A percentile compares a stretch with the other conserved stretches of the same genome.
Conservation (phyloP, 2,329 filamentous ascomycete genomes). For the Aspergillus niger region DNA sequence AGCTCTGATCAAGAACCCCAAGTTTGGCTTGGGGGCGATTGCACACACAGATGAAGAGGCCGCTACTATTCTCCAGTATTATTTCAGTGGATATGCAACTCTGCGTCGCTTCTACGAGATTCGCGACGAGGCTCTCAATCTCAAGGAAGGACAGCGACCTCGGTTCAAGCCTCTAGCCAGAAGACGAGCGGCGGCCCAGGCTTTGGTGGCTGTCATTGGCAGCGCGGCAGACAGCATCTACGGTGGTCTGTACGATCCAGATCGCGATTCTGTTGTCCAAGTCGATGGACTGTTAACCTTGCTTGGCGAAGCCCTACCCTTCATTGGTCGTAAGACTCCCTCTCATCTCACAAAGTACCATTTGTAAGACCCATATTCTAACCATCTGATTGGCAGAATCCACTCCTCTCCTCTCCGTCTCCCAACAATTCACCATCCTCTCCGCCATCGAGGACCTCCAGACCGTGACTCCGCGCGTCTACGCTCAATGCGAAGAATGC, state of each 20-base stretch:
- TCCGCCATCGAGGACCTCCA: conserved; percentile 79
- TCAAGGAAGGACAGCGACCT: conserved; percentile 42
- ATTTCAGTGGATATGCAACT: conserved; percentile 89
- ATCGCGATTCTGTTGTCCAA: conserved; percentile 78
- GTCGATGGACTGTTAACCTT: conserved; percentile 84
- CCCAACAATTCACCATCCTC: conserved; percentile 73
- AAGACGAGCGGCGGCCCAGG: conserved; percentile 69
- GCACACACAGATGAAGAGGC: conserved; percentile 77
- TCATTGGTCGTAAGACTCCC: conserved; percentile 61
- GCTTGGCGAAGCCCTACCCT: conserved; percentile 78
- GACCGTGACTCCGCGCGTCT: conserved; percentile 72
- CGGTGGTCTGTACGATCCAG: conserved; percentile 82
- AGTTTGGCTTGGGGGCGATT: conserved; percentile 69
- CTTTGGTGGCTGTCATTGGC: conserved; percentile 78
- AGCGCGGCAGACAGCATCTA: conserved; percentile 89
- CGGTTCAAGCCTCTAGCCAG: conserved; percentile 58
- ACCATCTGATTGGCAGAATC: conserved; percentile 44
- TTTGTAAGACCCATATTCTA: background rate
- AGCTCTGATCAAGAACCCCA: conserved; percentile 70
- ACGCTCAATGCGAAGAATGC: conserved; percentile 74
- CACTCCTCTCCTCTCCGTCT: conserved; percentile 62
- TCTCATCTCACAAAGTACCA: too few relatives aligned
- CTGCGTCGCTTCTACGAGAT: conserved; percentile 86
- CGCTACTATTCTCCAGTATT: conserved; percentile 77
- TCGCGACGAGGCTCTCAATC: conserved; percentile 66